Base-by-base conservation (phyloP, 495 filamentous ascomycete genomes). In the Astrothelium subdiscretum region DNA sequence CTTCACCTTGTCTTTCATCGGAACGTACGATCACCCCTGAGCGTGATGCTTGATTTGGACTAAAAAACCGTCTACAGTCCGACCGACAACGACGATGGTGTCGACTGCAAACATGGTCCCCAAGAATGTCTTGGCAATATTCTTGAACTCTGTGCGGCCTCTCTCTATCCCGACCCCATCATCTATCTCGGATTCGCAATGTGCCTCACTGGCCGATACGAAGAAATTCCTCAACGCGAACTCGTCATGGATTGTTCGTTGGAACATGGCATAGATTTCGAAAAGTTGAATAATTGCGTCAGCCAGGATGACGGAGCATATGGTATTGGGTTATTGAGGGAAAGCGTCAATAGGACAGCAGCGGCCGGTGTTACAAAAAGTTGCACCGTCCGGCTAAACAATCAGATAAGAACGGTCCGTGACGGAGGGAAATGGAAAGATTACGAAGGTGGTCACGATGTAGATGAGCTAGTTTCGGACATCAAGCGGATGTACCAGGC, bases 111-210 rank as follows among this genome's bases (percentile, higher is more conserved):
- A 72, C 94, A 97, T 69, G 95, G 94, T 4, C 87, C 91, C 4
- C 78, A 77, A 15, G 94, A 99, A 77, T 99, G 94, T 70, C 83
- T 97, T 67, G 92, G 92, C 20, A 88, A 99, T 74, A 95, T 95
- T 75, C 79, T 99, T 71, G 85, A 92, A 66, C 86, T 97, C 61
- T 99, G 94, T 77, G 94, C 91, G 29, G 83, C 85, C 13, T 78
- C 85, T 61, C 79, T 92, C 3, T 89, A 90, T 69, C 81, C 90
- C 11, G 84, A 90, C 59, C 83, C 88, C n/a, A 91, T 92, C 73
- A 86, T 83, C 31, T 95, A 86, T 60, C 81, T 97, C 42, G 91
- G 91, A 29, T 99, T 97, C 73, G 87, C 87, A 38, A 90, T 91
- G 80, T 97, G 95, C 74, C 73, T 99, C 32, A 83, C 84, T 13